Conservation (phyloP, 352 stramenopile species). For the Peronosclerospora sorghi region DNA sequence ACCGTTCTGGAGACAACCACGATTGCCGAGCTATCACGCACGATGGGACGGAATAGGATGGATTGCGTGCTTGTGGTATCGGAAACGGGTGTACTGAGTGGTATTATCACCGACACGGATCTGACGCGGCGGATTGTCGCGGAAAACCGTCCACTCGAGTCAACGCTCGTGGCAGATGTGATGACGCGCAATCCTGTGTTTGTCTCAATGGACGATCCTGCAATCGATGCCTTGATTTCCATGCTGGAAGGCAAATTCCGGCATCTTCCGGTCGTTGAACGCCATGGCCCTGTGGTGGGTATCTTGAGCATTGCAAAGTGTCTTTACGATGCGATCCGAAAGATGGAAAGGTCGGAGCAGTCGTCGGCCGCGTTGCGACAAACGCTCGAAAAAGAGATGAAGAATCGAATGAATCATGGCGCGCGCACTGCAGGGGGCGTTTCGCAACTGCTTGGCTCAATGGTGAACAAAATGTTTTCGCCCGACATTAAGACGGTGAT, state of each 20-base stretch:
- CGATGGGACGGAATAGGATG: conserved; percentile 84
- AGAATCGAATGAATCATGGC: conserved; percentile 22
- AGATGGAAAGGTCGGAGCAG: conserved; percentile 90
- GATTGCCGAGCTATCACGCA: conserved; percentile 79
- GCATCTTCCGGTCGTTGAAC: conserved; percentile 76
- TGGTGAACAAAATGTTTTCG: conserved; percentile 84
- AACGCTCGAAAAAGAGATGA: conserved; percentile 71
- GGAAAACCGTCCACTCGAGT: conserved; percentile 60
- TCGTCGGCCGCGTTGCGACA: conserved; percentile 65
- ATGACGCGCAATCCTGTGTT: conserved; percentile 83
- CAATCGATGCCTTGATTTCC: conserved; percentile 72
- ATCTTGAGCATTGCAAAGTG: conserved; percentile 98
- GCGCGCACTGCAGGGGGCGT: conserved; percentile 27
- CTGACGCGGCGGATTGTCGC: conserved; percentile 75
- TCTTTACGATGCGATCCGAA: conserved; percentile 95
- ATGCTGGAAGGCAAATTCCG: conserved; percentile 86
- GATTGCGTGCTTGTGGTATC: conserved; percentile 91
- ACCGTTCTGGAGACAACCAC: conserved; percentile 69
- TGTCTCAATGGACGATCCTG: conserved; percentile 70
- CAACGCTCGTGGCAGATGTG: conserved; percentile 55
- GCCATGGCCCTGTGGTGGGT: conserved; percentile 83
- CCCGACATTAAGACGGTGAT: conserved; percentile 80
- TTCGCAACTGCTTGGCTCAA: conserved; percentile 61
- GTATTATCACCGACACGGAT: conserved; percentile 93
- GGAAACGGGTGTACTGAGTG: conserved; percentile 78